Conservation (phyloP, 2,329 filamentous ascomycete species). For the Rutstroemia sp. region DNA sequence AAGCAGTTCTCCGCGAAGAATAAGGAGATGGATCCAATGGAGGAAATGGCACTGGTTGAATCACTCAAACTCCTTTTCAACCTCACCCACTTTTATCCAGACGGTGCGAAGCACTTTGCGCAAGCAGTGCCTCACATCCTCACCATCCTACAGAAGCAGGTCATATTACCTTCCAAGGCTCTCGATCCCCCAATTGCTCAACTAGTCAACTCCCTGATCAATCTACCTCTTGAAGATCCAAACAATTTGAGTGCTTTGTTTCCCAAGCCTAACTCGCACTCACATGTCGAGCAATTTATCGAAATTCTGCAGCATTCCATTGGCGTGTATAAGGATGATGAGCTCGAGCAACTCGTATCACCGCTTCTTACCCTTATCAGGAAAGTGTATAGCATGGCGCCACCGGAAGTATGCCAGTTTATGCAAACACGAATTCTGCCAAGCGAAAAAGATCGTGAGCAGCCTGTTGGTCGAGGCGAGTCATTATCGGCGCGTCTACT, state of each 20-base stretch:
- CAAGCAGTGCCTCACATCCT: conserved; percentile 63
- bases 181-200: conserved; percentile 65
- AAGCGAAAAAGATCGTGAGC: conserved; percentile 64
- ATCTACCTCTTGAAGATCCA: conserved; percentile 60
- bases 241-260: conserved; percentile 47
- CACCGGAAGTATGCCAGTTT: conserved; percentile 50
- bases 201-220: conserved; percentile 74
- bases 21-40: conserved; percentile 48
- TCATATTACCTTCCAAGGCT: conserved; percentile 54
- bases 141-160: conserved; percentile 55
- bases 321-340: conserved; percentile 52
- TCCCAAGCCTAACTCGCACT: conserved; percentile 52
- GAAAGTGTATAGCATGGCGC: conserved; percentile 62
- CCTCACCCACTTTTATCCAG: conserved; percentile 65
- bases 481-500: conserved; percentile 72
- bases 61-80: conserved; percentile 88
- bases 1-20: conserved; percentile 38
- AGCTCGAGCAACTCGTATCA: conserved; percentile 65
- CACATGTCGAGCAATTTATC: conserved; percentile 58
- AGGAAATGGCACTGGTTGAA: conserved; percentile 74
- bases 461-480: conserved; percentile 68
- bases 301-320: conserved; percentile 63
- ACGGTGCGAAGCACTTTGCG: conserved; percentile 55
- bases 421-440: conserved; percentile 69
- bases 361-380: conserved; percentile 70